A percentile compares a stretch with the other conserved stretches of the same genome.
Evolutionary conservation across 2,329 filamentous ascomycete genomes (phyloP).

Genomic region (Diaporthe sp.): DNA sequence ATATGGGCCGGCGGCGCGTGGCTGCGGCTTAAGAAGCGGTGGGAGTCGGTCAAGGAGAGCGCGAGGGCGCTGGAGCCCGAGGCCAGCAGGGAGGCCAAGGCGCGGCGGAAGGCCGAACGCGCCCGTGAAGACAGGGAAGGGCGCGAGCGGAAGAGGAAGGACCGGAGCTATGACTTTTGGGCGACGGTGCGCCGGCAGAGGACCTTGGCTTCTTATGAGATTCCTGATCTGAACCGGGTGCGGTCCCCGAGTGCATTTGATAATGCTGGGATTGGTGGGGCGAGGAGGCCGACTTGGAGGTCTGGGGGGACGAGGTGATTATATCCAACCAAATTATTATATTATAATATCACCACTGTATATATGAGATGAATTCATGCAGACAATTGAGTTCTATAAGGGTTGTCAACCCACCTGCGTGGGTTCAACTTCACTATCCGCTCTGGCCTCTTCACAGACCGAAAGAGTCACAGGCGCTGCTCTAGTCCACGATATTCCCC

Average conservation of each 20-base stretch:
- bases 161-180: constrained; percentile 56
- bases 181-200: constrained; percentile 50
- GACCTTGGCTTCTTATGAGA: constrained; percentile 47
- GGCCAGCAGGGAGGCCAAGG: constrained; percentile 39
- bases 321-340: background rate
- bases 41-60: constrained; percentile 21
- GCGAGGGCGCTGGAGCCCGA: constrained; percentile 46
- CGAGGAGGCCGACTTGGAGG: constrained; percentile 18
- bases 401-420: too few relatives aligned
- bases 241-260: constrained; percentile 30
- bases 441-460: too few relatives aligned
- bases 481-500: too few relatives aligned
- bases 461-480: too few relatives aligned
- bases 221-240: constrained; percentile 52
- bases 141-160: constrained; percentile 43
- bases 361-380: too few relatives aligned
- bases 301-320: background rate
- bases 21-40: background rate
- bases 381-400: too few relatives aligned
- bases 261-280: constrained; percentile 7
- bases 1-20: constrained; percentile 43
- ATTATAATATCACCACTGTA: too few relatives aligned
- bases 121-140: constrained; percentile 42
- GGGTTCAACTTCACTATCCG: too few relatives aligned
- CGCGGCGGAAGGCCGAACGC: constrained; percentile 39